Evolutionary conservation across 768 basidiomycete genomes (phyloP), one percentile per base, ranked within the genome.

Genomic region (Artomyces pyxidatus): DNA sequence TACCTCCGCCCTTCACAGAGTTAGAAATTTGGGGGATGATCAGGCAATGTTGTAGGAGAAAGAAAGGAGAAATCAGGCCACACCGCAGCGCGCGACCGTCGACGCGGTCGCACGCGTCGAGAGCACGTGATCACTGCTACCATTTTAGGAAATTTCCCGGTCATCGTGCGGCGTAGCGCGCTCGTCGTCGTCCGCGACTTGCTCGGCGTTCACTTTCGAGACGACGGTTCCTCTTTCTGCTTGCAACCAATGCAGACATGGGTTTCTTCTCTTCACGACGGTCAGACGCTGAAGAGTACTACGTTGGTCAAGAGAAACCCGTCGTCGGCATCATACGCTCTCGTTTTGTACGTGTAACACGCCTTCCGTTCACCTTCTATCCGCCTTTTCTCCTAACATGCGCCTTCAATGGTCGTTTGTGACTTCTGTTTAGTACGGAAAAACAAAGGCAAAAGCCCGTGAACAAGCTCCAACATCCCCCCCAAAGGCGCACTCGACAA

Each of bases 261-360:
- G 69, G 66, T 51, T 68, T 70, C 58, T 70, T 70, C 60, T 68
- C 68, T 50, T 67, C 67, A 39, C 55, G 66, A 58, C 65, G 65
- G 55, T 57, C 63, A 45, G 60, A 68, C 45, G 61, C 63, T 14
- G 41, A 58, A 37, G 56, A 61, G 27, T 28, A 11, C 21, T 41
- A 38, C 35, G 14, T 51, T 17, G 46, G 47, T 28, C 41, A 61
- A 37, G 51, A 59, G 37, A 53, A 29, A 39, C 43, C 61, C 23
- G 61, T 61, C 49, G 62, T 61, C 47, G 61, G 55, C 42, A 60
- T 67, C 47, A 66, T 70, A 42, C 67, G 67, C 50, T 68, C 68
- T 26, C 59, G 65, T 60, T 69, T 70, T 51, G 69, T 70, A 56
- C 52, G 69, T 65, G 19, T 19, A 44, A 30, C 26, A 30, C 23